Base-by-base conservation (phyloP, 2,329 filamentous ascomycete species). In the Dothideomycetidae sp. region DNA sequence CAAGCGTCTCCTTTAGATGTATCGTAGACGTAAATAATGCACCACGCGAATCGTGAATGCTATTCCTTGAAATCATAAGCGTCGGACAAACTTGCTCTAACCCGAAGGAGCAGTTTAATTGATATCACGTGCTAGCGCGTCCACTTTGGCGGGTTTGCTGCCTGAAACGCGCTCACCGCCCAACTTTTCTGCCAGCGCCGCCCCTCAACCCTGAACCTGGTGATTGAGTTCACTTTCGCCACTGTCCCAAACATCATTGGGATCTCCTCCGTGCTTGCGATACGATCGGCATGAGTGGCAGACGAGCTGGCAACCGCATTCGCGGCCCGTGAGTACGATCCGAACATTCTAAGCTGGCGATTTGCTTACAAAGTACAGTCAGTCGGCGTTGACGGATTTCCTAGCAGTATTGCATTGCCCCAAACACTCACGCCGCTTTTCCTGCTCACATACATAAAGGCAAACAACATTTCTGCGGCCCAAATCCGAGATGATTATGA, bases 381-480 rank as follows among this genome's bases (percentile, higher is more conserved):
- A 75, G 46, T 78, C 74, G 41, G 76, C 76, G 10, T 59, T 80
- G 50, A 80, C 75, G 5, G 74, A 79, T 50, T 80, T 78, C 48
- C 59, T 79, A 37, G 75, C 75, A 33, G 21, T 26, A 26, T 7
- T 7, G n/a, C n/a, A n/a, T 44, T 17, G 29, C 37, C 13, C 29
- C 9, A 40, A 4, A 19, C 13, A 7, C 16, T 19, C 14, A 39
- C n/a, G 13, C 18, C 12, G 7, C 10, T 23, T 12, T 9, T 32
- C 13, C 14, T 39, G n/a, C n/a, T n/a, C n/a, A n/a, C n/a, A n/a
- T n/a, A n/a, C 10, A 5, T n/a, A 18, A 36, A 78, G 70, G 73
- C 78, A 2, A 76, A 81, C 55, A 82, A 82, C 49, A 84, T 84
- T 46, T 81, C 73, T 14, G 74, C 74, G 3, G 63, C 64, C 37